phyloP scores from a whole-genome alignment of 441 rosid species.

The Pelargonium australe region DNA sequence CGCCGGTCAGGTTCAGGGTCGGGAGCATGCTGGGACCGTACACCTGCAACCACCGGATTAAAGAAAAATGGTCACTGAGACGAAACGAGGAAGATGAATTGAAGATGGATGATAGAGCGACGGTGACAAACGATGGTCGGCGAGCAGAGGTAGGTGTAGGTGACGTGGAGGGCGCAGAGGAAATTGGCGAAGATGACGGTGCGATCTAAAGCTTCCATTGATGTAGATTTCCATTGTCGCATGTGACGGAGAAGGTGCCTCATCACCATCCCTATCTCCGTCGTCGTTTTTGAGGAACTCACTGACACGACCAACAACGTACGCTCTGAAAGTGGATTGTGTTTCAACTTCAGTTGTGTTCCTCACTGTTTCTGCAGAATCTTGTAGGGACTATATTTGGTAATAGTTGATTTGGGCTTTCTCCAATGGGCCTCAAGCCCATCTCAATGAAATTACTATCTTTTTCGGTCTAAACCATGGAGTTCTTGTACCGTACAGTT shows the following conservation, averaged over 20 bases:
- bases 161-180: conserved; percentile 63
- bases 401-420: neutral
- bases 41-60: conserved; percentile 37
- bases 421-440: neutral
- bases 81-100: neutral
- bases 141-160: conserved; percentile 49
- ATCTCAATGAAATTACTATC: neutral
- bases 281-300: neutral
- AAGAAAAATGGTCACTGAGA: neutral
- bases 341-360: too few species aligned
- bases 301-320: too few species aligned
- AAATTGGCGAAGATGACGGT: conserved; percentile 38
- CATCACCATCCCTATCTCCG: conserved; percentile 22
- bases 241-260: conserved; percentile 14
- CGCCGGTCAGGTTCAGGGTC: conserved; percentile 67
- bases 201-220: conserved; percentile 38
- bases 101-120: neutral
- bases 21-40: conserved; percentile 88
- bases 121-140: conserved; percentile 44
- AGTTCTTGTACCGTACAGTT: too few species aligned
- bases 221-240: conserved; percentile 38
- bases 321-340: too few species aligned
- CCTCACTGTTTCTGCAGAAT: too few species aligned
- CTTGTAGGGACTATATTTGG: too few species aligned
- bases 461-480: too few species aligned